Evolutionary conservation across 345 rosid genomes (phyloP).

Genomic region (Mercurialis annua): DNA sequence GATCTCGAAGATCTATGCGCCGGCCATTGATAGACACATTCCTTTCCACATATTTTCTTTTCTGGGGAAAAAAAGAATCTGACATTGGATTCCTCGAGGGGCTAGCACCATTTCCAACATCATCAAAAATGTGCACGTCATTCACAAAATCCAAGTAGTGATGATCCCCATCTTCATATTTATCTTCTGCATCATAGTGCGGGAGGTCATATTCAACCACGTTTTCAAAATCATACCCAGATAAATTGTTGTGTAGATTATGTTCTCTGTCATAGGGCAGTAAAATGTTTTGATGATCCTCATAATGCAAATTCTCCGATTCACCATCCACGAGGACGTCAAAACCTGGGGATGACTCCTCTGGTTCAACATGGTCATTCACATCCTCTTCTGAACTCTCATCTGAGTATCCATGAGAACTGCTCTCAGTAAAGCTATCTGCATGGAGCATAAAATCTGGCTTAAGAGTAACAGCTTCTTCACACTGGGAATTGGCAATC

Average conservation of each 20-base stretch:
- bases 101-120: slow-evolving; percentile 18
- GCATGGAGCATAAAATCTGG: slow-evolving; percentile 22
- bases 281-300: slow-evolving; percentile 32
- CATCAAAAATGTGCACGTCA: slow-evolving; percentile 22
- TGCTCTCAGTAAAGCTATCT: slow-evolving; percentile 5
- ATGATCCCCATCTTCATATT: slow-evolving; percentile 15
- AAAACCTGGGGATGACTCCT: slow-evolving; percentile 28
- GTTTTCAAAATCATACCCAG: slow-evolving; percentile 35
- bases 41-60: slow-evolving; percentile 31
- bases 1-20: slow-evolving; percentile 40
- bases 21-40: slow-evolving; percentile 18
- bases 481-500: neutral
- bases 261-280: slow-evolving; percentile 26
- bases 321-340: slow-evolving; percentile 28
- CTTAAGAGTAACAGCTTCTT: slow-evolving; percentile 13
- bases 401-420: slow-evolving; percentile 17
- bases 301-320: slow-evolving; percentile 12
- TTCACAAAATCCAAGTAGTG: slow-evolving; percentile 25
- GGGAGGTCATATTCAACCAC: slow-evolving; percentile 28
- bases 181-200: slow-evolving; percentile 23
- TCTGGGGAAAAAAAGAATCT: slow-evolving; percentile 24
- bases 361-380: slow-evolving; percentile 15
- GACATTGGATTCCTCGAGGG: slow-evolving; percentile 22
- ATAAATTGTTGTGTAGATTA: slow-evolving; percentile 13
- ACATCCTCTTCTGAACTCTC: slow-evolving; percentile 12